Base-by-base conservation (phyloP, 2,329 filamentous ascomycete genomes). In the Acrodontium crateriforme region DNA sequence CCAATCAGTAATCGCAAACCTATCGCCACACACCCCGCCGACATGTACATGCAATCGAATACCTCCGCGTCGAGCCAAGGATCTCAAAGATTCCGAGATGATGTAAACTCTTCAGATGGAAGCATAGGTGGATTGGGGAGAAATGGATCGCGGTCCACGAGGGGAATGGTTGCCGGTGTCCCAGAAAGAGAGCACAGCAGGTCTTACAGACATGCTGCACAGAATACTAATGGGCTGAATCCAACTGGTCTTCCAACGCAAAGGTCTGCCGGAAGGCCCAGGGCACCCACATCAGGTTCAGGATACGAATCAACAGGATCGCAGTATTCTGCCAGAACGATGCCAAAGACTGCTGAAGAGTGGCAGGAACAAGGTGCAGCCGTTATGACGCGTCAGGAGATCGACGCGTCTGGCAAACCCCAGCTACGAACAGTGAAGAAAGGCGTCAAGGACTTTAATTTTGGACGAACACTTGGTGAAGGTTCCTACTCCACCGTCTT, bases 401-500 rank as follows among this genome's bases (percentile, higher is more conserved):
- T 84, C 15, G 89, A 95, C 54, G 71, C 79, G 16, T 35, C 36
- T 6, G 89, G 89, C 12, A 79, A 82, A 41, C 74, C 81, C 3
- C 67, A 92, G 6, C 68, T 83, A 37, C 75, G 82, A 36, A 76
- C 81, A 34, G 77, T 95, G 29, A 95, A 95, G 56, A 98, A 98
- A 53, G 89, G 89, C 2, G 89, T 98, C 24, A 81, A 89, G 41
- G 89, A 98, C 59, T 98, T 98, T 56, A 78, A 77, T 19, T 98
- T 98, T 57, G 85, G 85, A 14, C 71, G 80, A 30, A 77, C 87
- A 2, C 65, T 98, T 2, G 89, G 89, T 32, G 89, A 98, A 56
- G 89, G 89, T 15, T 98, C 89, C 5, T 98, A 98, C 67, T 95
- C 87, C 49, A 94, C 85, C 6, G 89, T 98, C 19, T 74, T 89